Base-by-base conservation (phyloP, 345 rosid species). In the Populus alba region DNA sequence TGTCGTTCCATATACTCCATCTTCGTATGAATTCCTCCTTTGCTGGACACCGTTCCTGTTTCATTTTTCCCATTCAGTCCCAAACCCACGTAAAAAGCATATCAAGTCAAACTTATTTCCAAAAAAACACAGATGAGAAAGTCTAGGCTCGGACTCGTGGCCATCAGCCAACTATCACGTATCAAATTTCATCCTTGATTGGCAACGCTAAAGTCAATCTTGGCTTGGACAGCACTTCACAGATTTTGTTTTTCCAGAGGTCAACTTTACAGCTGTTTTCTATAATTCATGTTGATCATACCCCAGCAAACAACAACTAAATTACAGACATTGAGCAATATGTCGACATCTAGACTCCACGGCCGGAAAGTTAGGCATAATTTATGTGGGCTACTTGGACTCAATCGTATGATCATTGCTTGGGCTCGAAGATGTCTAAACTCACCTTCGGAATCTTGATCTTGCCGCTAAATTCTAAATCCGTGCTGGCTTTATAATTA, bases 21-120 rank as follows among this genome's bases (percentile, higher is more conserved):
- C 98, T 80, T 92, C 93, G 91, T 91, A 94, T 38, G 98, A 94
- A 81, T 90, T 92, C 84, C 88, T 94, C 89, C 98, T 89, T 74
- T 92, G 96, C 66, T 94, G 93, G 15, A 92, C 82, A 49, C 98
- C 98, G 78, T 94, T 94, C 97, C 98, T 92, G 67, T 25, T 37
- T 6, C 20, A 27, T 16, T 18, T 33, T 49, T 39, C 38, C 13
- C 8, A 27, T 3, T 65, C 6, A 63, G 55, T 29, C 55, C 53
- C 51, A 15, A 10, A n/a, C 18, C 8, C 76, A 41, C 25, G 2
- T 11, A 62, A 20, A 10, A 18, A 33, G 66, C 25, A 59, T 39
- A 18, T 18, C 1, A 31, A 16, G 12, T 4, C 6, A 59, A 73
- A 55, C 20, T 15, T 12, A 45, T 11, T 39, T 39, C 43, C 6